phyloP scores from a whole-genome alignment of 1,139 yeast genomes.

The Yamadazyma epiphylla region DNA sequence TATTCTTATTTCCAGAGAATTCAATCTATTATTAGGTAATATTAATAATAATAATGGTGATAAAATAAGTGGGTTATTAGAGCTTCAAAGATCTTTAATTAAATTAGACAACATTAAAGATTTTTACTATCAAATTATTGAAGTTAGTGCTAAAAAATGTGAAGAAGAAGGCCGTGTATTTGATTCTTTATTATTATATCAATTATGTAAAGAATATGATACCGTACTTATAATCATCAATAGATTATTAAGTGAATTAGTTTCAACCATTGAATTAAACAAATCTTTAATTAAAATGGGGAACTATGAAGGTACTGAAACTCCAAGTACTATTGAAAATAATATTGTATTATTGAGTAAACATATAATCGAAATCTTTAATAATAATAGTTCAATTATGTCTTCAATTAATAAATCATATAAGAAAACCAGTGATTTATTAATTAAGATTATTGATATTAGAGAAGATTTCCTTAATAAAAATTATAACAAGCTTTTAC shows the following conservation, averaged over 20 bases:
- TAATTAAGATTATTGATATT: constrained; percentile 66
- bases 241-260: constrained; percentile 72
- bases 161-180: constrained; percentile 89
- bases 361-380: constrained; percentile 51
- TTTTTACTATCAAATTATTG: constrained; percentile 59
- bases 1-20: constrained; percentile 83
- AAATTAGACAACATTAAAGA: constrained; percentile 52
- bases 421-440: constrained; percentile 59
- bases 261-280: constrained; percentile 71
- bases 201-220: constrained; percentile 83
- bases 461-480: constrained; percentile 56
- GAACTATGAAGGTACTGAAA: constrained; percentile 26
- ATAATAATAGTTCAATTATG: constrained; percentile 48
- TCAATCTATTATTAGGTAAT: constrained; percentile 75
- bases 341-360: constrained; percentile 56
- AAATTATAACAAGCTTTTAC: constrained; percentile 62
- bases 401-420: constrained; percentile 41
- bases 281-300: constrained; percentile 48
- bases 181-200: constrained; percentile 83
- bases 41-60: constrained; percentile 67
- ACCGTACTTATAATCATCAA: constrained; percentile 79
- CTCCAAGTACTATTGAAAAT: constrained; percentile 35
- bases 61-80: constrained; percentile 81
- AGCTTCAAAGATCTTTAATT: constrained; percentile 69
- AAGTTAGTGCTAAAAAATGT: constrained; percentile 80